Base-by-base conservation (phyloP, 2,329 filamentous ascomycete genomes). In the Diaporthe sp. region DNA sequence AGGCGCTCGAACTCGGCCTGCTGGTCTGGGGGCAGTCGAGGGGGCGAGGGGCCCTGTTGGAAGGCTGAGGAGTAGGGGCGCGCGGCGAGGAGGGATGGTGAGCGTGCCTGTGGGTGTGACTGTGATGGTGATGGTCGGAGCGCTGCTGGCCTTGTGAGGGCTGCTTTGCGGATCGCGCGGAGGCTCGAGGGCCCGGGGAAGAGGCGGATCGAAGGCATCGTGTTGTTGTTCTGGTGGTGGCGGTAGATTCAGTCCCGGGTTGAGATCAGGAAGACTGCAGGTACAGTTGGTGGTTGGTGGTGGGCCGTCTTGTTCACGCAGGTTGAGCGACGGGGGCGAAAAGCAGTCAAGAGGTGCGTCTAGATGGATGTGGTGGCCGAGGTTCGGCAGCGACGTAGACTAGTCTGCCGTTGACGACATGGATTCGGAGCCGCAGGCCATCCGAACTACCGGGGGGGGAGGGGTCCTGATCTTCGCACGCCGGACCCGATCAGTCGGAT, bases 1-100 rank as follows among this genome's bases (percentile, higher is more conserved):
- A 98, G 93, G 57, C 92, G 90, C 85, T 98, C 96, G 83, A 97
- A 98, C 78, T 97, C 91, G 83, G 95, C 94, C 87, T 98, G 96
- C 80, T 98, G 93, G 84, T 94, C 92, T 80, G 95, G 92, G 9
- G 96, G 95, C 15, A 98, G 94, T 67, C 95, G 94, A 0, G 95
- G 96, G 22, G 97, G 97, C 10, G 94, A 86, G 34, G 96, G 94
- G 17, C 87, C 87, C 25, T 86, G 81, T 73, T 85, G 83, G 85
- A 89, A 90, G 77, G 85, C 79, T 75, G 84, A 83, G 80, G 85
- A 84, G 79, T 81, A 81, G 78, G 81, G 79, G 78, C 79, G 81
- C 74, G 75, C 77, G 74, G 77, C 55, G 63, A 13, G 3, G 44
- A 25, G 17, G 53, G 17, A 4, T 34, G 65, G 15, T 25, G 65